A percentile compares a stretch with the other conserved stretches of the same genome.
Conservation (phyloP, 345 rosid species). For the Linum usitatissimum region DNA sequence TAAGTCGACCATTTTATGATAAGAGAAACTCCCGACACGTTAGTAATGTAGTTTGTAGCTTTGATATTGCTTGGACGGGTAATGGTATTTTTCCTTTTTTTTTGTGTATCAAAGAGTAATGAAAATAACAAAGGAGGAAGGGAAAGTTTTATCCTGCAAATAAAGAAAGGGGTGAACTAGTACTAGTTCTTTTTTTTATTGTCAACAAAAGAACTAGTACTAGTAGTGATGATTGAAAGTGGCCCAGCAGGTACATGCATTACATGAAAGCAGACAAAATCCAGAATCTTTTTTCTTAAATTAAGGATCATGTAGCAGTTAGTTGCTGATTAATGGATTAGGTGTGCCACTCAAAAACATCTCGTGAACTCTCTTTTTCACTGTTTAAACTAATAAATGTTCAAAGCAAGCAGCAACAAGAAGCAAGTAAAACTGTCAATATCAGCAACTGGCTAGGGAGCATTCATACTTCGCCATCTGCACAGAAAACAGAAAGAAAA, state of each 20-base stretch:
- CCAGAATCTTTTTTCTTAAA: neutral
- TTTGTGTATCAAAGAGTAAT: too few species aligned
- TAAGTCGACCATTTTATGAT: too few species aligned
- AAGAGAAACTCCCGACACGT: too few species aligned
- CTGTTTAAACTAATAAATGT: neutral
- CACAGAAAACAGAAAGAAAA: neutral
- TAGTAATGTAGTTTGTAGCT: too few species aligned
- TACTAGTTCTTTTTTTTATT: too few species aligned
- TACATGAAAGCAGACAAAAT: neutral
- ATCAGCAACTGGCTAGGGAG: neutral
- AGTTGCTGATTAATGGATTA: neutral
- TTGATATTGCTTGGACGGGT: too few species aligned
- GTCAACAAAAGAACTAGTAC: too few species aligned
- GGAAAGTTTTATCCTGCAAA: neutral
- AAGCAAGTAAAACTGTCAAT: neutral
- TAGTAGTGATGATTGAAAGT: too few species aligned
- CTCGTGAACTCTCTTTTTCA: neutral
- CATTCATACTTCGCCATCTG: neutral
- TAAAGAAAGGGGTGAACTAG: too few species aligned
- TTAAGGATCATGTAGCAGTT: neutral
- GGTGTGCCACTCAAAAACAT: neutral
- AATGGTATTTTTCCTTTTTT: too few species aligned
- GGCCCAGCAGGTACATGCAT: neutral
- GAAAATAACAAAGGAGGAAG: neutral
- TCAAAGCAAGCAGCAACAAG: neutral